phyloP scores from a whole-genome alignment of 2,329 filamentous ascomycete species.

The Cladobotryum protrusum region DNA sequence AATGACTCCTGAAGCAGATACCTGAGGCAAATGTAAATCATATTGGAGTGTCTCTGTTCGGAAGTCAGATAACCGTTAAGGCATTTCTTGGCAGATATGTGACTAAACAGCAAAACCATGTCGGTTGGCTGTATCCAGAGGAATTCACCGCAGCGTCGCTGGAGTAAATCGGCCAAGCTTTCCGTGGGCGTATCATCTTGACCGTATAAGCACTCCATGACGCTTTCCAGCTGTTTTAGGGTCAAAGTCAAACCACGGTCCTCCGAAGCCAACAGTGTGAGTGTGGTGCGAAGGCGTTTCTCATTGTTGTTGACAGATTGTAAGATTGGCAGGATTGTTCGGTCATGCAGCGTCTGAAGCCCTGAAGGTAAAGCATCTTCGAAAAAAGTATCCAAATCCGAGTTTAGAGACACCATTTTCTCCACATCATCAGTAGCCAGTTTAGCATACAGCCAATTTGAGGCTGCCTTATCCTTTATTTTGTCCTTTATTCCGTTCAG shows the following conservation, averaged over 20 bases:
- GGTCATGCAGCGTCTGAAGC: conserved; percentile 13
- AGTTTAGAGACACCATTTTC: not conserved
- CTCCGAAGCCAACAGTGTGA: conserved; percentile 10
- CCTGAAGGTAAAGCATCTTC: conserved; percentile 9
- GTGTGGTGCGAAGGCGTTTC: conserved; percentile 4
- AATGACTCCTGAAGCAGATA: conserved; percentile 14
- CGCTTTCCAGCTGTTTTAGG: conserved; percentile 4
- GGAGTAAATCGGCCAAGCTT: conserved; percentile 3
- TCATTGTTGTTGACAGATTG: conserved; percentile 14
- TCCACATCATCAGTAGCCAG: conserved; percentile 12
- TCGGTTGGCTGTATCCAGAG: conserved; percentile 6
- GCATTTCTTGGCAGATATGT: conserved; percentile 8
- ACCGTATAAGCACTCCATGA: conserved; percentile 7
- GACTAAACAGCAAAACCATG: conserved; percentile 3
- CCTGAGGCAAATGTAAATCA: conserved; percentile 16
- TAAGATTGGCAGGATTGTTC: conserved; percentile 15
- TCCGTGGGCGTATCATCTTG: not conserved
- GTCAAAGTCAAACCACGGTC: conserved; percentile 1
- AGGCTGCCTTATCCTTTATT: conserved; percentile 9
- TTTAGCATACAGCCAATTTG: conserved; percentile 15
- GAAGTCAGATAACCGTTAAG: conserved; percentile 8
- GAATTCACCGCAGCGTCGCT: conserved; percentile 4
- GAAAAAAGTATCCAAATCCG: not conserved
- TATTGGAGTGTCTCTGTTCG: conserved; percentile 14
- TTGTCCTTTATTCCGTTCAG: conserved; percentile 2